Percentiles rank a stretch among this genome's conserved stretches.
These are phyloP conservation scores for Firmiana major DNA, from an alignment of 345 rosid genomes.

Conservation along the genomic window DNA sequence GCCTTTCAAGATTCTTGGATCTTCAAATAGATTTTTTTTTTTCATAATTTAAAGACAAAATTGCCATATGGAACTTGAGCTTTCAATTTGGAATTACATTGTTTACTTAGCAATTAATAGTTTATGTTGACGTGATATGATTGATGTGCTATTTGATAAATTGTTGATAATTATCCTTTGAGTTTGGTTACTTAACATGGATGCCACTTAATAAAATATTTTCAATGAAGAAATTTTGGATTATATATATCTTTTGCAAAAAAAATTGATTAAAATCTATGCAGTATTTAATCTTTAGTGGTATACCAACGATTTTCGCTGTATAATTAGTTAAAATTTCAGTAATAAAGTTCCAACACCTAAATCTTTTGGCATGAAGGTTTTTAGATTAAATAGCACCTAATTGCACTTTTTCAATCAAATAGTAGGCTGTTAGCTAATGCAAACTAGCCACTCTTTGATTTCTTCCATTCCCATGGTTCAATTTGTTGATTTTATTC, in stretches of 20 bases:
- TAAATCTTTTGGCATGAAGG: background rate
- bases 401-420: background rate
- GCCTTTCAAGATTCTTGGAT: background rate
- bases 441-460: background rate
- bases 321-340: constrained; percentile 1
- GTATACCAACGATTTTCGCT: background rate
- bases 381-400: background rate
- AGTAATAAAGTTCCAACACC: background rate
- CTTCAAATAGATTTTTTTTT: background rate
- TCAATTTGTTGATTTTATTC: background rate
- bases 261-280: background rate
- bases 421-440: background rate
- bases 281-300: background rate
- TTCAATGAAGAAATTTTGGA: background rate
- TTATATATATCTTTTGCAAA: background rate
- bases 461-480: background rate
- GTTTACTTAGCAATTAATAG: background rate
- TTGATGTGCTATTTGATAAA: background rate
- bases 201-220: background rate
- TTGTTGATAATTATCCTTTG: background rate
- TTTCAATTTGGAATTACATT: background rate
- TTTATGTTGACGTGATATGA: background rate
- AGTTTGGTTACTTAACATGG: background rate
- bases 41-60: background rate
- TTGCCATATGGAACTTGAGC: background rate